Evolutionary conservation across 257 asterid species (phyloP).

Genomic region (Handroanthus guayacan): DNA sequence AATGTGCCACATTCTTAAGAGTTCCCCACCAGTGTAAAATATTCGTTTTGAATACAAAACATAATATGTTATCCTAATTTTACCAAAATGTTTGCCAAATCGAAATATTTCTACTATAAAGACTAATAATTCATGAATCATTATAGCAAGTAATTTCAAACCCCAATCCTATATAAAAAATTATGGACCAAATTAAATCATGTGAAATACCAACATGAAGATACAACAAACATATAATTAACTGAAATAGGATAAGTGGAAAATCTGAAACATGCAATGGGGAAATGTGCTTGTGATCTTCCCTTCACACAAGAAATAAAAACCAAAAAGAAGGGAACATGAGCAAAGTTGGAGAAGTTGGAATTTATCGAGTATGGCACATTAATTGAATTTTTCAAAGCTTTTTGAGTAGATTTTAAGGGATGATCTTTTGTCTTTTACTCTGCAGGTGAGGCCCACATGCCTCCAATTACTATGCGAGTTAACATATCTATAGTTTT

Average conservation of each 20-base stretch:
- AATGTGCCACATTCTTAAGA: too few relatives aligned
- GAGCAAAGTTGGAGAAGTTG: conserved; percentile 20
- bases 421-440: conserved; percentile 14
- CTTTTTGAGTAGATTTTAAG: conserved; percentile 22
- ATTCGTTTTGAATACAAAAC: too few relatives aligned
- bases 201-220: not conserved
- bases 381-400: not conserved
- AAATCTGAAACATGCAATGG: conserved; percentile 27
- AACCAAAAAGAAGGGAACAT: conserved; percentile 23
- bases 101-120: too few relatives aligned
- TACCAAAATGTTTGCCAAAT: too few relatives aligned
- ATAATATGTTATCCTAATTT: too few relatives aligned
- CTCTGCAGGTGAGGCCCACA: conserved; percentile 25
- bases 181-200: too few relatives aligned
- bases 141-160: too few relatives aligned
- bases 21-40: too few relatives aligned
- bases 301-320: conserved; percentile 37
- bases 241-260: conserved; percentile 16
- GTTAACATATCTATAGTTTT: too few relatives aligned
- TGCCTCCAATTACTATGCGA: not conserved
- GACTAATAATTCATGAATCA: too few relatives aligned
- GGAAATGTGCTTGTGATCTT: conserved; percentile 36
- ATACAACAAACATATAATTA: not conserved
- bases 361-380: conserved; percentile 23
- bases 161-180: too few relatives aligned